Base-by-base conservation (phyloP, 2,329 filamentous ascomycete species). In the Magnaporthiopsis incrustans region DNA sequence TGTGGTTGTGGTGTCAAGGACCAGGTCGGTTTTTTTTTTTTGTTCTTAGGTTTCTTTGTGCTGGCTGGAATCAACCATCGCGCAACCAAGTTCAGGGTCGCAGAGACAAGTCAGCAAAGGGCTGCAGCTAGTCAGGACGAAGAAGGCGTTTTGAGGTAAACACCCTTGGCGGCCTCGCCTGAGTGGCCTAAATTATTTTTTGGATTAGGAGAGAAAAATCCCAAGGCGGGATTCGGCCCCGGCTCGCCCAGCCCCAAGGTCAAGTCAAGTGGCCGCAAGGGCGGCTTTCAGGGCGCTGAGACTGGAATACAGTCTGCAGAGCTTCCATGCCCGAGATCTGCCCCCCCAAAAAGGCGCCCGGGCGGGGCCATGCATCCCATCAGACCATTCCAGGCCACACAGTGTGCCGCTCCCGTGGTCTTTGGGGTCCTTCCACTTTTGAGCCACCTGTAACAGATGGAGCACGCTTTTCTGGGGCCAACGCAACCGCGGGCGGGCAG, bases 191-290 rank as follows among this genome's bases (percentile, higher is more conserved):
- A 53, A 53, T 53, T 53, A n/a, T 53, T n/a, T 6, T 53, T 53
- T 53, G 44, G 44, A 53, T 53, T 53, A 53, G 44, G 44, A 53
- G 44, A 53, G 44, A 53, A 53, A 53, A 53, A 53, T 53, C n/a
- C 44, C 44, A 53, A 53, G 44, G 22, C 44, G 44, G 44, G 22
- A 53, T 53, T 53, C 44, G 44, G 44, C 44, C 44, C 44, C 44
- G 44, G 44, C 44, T 53, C 44, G 44, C 44, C 44, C 44, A n/a
- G 22, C 44, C 44, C 44, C 22, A 53, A 12, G 27, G 27, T 30
- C 27, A 30, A 30, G 27, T 30, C 27, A 53, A 22, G 44, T 53
- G 44, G 44, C 44, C 44, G 44, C 44, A 53, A 53, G 44, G 44
- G 22, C 44, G 44, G 44, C 22, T 53, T 53, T 53, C 22, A n/a